Evolutionary conservation across 208 protist species (phyloP).

Genomic region (Trypanosoma brucei): DNA sequence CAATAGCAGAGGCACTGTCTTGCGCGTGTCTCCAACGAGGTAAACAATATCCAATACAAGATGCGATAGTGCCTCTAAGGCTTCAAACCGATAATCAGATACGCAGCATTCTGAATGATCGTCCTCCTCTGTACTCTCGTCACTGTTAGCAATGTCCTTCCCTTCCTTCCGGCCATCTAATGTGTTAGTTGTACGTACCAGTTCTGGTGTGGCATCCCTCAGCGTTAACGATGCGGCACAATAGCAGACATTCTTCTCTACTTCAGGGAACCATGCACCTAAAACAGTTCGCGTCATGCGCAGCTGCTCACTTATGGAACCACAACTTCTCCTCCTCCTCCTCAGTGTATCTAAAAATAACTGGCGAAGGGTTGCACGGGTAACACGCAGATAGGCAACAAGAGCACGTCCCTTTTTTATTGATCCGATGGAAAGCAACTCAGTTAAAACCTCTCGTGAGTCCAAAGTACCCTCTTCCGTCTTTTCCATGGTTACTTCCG

Average conservation of each 20-base stretch:
- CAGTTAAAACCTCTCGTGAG: slow-evolving; percentile 23
- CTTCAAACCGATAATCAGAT: neutral
- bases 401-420: slow-evolving; percentile 8
- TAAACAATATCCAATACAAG: slow-evolving; percentile 10
- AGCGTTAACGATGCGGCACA: slow-evolving; percentile 5
- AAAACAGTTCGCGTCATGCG: slow-evolving; percentile 18
- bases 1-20: slow-evolving; percentile 9
- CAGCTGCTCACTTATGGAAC: slow-evolving; percentile 5
- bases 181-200: slow-evolving; percentile 10
- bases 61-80: slow-evolving; percentile 5
- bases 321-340: slow-evolving; percentile 4
- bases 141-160: neutral
- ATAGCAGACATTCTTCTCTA: slow-evolving; percentile 14
- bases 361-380: slow-evolving; percentile 25
- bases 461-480: slow-evolving; percentile 5
- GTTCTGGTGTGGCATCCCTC: slow-evolving; percentile 17
- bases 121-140: neutral
- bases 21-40: slow-evolving; percentile 5
- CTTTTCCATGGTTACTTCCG: too few relatives aligned
- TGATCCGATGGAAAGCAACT: slow-evolving; percentile 15
- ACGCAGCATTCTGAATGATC: neutral
- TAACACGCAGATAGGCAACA: slow-evolving; percentile 17
- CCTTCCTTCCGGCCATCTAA: neutral
- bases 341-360: slow-evolving; percentile 29
- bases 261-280: slow-evolving; percentile 40